A percentile compares a stretch with the other conserved stretches of the same genome.
These are phyloP conservation scores for Cinnamomum chago DNA, from an alignment of 164 flowering plant species.

Conservation along the genomic window DNA sequence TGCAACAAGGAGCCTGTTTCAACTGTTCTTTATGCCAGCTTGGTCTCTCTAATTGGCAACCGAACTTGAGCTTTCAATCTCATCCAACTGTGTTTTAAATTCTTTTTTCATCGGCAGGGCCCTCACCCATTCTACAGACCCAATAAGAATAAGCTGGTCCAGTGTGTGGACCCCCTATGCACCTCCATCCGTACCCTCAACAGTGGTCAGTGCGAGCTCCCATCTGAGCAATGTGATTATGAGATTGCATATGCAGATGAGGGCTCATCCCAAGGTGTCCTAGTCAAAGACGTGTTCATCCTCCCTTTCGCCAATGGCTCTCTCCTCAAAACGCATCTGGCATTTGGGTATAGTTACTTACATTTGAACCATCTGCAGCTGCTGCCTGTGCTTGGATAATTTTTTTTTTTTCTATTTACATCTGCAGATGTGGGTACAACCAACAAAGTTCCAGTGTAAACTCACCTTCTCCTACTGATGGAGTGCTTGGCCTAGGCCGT, in stretches of 20 bases:
- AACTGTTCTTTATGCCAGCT: no score
- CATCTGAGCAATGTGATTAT: conserved; percentile 76
- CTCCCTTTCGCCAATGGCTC: conserved; percentile 52
- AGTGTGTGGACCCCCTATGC: conserved; percentile 66
- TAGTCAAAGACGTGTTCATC: conserved; percentile 52
- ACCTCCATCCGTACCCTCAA: conserved; percentile 40
- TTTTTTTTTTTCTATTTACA: background rate
- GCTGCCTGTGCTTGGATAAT: background rate
- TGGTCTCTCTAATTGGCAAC: no score
- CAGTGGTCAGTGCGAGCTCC: conserved; percentile 39
- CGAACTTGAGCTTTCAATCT: no score
- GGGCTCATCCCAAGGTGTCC: conserved; percentile 85
- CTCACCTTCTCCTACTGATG: conserved; percentile 61
- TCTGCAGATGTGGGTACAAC: conserved; percentile 84
- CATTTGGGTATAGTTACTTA: conserved; percentile 49
- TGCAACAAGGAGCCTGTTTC: no score
- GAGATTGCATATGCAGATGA: conserved; percentile 88
- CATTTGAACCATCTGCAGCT: conserved; percentile 19
- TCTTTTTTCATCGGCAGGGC: conserved; percentile 34
- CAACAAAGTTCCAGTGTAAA: conserved; percentile 44
- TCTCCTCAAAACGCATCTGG: conserved; percentile 40
- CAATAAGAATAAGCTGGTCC: conserved; percentile 47
- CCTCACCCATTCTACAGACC: conserved; percentile 78
- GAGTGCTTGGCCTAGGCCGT: conserved; percentile 84
- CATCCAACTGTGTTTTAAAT: background rate